These are phyloP conservation scores for Aurifilum marmelostoma DNA, from an alignment of 2,329 filamentous ascomycete genomes.

Conservation along the genomic window DNA sequence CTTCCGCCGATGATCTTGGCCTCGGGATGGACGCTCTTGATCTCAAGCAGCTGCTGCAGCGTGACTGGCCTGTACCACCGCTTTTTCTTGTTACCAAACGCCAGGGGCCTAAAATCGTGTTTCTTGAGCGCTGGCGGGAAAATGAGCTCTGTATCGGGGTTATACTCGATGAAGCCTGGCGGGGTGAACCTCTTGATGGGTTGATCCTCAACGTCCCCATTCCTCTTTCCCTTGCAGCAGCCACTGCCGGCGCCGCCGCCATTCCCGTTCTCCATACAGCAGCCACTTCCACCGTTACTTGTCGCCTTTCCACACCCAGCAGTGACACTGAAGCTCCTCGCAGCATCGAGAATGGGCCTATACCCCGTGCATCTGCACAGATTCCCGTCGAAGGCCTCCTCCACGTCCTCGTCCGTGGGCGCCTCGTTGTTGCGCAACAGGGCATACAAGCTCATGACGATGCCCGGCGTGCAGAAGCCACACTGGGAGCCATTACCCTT, in stretches of 20 bases:
- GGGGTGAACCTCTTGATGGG: constrained; percentile 74
- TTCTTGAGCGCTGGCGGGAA: constrained; percentile 86
- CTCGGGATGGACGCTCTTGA: constrained; percentile 81
- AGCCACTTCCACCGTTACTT: constrained; percentile 58
- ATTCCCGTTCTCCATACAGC: constrained; percentile 70
- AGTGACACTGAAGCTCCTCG: constrained; percentile 78
- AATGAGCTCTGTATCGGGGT: constrained; percentile 90
- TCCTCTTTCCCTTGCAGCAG: constrained; percentile 67
- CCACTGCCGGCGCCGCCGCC: constrained; percentile 57
- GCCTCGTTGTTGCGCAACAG: constrained; percentile 80
- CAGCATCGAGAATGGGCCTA: constrained; percentile 88
- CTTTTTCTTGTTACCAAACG: constrained; percentile 93
- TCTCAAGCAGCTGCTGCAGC: constrained; percentile 83
- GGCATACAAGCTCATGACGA: constrained; percentile 97
- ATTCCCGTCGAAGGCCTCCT: constrained; percentile 97
- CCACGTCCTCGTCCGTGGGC: constrained; percentile 80
- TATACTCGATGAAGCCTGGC: constrained; percentile 92
- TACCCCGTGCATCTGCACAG: constrained; percentile 96
- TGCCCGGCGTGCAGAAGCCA: constrained; percentile 94
- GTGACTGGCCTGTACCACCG: constrained; percentile 91
- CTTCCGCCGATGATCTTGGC: constrained; percentile 96
- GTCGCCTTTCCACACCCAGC: constrained; percentile 55
- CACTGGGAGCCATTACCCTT: constrained; percentile 91
- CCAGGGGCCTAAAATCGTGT: constrained; percentile 78
- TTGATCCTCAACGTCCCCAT: constrained; percentile 45